Percentiles rank a stretch among this genome's conserved stretches.
Evolutionary conservation across 805 yeast genomes (phyloP).

Genomic region (Starmerella bombi): DNA sequence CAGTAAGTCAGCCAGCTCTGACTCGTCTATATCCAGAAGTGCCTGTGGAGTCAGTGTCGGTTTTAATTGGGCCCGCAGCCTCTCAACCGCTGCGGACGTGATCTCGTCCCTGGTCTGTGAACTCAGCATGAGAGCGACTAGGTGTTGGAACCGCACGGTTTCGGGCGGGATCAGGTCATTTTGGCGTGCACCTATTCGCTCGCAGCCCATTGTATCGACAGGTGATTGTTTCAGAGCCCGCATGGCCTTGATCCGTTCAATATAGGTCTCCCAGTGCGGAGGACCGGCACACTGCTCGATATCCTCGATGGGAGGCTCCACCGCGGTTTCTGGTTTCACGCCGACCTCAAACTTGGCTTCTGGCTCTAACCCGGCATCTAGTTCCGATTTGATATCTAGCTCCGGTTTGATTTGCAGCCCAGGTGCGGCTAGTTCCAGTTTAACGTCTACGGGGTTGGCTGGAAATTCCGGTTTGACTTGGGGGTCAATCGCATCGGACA

Average conservation of each 20-base stretch:
- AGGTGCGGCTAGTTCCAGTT: background rate
- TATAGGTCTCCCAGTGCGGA: slow-evolving; percentile 22
- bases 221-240: slow-evolving; percentile 58
- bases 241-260: slow-evolving; percentile 42
- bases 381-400: background rate
- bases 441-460: background rate
- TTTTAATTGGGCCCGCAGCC: slow-evolving; percentile 40
- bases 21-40: slow-evolving; percentile 29
- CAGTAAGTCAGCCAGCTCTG: slow-evolving; percentile 51
- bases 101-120: slow-evolving; percentile 87
- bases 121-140: slow-evolving; percentile 73
- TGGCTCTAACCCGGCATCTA: background rate
- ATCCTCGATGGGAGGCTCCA: background rate
- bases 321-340: background rate
- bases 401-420: background rate
- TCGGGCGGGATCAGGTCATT: slow-evolving; percentile 10
- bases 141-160: slow-evolving; percentile 52
- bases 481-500: too few relatives aligned
- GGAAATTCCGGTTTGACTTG: too few relatives aligned
- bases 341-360: background rate
- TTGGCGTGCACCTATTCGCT: slow-evolving; percentile 33
- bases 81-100: slow-evolving; percentile 57
- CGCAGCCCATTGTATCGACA: slow-evolving; percentile 83
- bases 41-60: slow-evolving; percentile 26
- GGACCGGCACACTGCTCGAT: slow-evolving; percentile 14